phyloP scores from a whole-genome alignment of 164 flowering plant genomes.

The grape (Vitis vinifera) region DNA sequence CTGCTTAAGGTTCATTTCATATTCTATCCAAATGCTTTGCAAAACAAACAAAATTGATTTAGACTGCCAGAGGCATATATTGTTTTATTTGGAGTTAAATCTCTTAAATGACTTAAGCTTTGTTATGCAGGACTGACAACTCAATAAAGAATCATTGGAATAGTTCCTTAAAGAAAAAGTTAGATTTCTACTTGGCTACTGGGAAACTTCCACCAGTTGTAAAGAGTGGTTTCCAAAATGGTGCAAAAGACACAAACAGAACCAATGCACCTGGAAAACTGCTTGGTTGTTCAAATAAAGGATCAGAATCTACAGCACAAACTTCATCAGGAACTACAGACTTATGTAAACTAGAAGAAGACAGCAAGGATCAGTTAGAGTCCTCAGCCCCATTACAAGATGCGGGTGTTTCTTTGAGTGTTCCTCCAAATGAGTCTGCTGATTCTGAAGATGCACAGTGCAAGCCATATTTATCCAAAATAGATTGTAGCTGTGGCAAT shows the following conservation, averaged over 20 bases:
- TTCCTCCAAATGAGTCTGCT: slow-evolving; percentile 34
- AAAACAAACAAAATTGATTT: not conserved
- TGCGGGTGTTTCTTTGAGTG: slow-evolving; percentile 27
- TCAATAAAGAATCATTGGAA: slow-evolving; percentile 99
- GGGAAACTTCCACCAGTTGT: slow-evolving; percentile 68
- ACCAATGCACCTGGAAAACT: slow-evolving; percentile 24
- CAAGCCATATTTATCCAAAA: slow-evolving; percentile 25
- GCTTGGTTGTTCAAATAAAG: slow-evolving; percentile 32
- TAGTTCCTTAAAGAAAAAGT: slow-evolving; percentile 88
- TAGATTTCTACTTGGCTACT: slow-evolving; percentile 72
- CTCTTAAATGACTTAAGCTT: not conserved
- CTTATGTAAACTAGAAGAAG: slow-evolving; percentile 38
- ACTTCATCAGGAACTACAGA: slow-evolving; percentile 48
- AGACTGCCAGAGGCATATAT: not conserved
- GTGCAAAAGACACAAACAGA: slow-evolving; percentile 31
- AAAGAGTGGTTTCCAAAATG: slow-evolving; percentile 41
- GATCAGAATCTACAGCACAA: slow-evolving; percentile 44
- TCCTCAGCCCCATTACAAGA: slow-evolving; percentile 26
- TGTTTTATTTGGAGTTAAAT: not conserved
- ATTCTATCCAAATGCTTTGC: not conserved
- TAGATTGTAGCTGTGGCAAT: slow-evolving; percentile 26
- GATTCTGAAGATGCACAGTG: slow-evolving; percentile 36
- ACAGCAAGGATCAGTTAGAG: slow-evolving; percentile 38
- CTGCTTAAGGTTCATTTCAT: too few species aligned
- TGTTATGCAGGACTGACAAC: slow-evolving; percentile 82